Evolutionary conservation across 2,329 filamentous ascomycete species (phyloP).

Genomic region (Fusarium sacchari): DNA sequence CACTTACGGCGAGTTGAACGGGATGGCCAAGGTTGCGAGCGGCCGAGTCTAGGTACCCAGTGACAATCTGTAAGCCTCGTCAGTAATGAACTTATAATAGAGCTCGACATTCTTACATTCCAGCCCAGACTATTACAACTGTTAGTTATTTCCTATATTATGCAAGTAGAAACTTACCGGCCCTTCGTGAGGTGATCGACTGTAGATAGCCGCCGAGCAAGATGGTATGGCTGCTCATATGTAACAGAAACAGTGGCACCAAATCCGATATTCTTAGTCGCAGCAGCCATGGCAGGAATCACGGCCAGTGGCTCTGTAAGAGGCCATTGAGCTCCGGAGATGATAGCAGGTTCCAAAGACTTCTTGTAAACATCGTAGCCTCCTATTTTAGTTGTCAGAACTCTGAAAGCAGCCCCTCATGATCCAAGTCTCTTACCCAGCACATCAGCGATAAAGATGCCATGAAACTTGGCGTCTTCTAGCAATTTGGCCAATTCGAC

Average conservation of each 20-base stretch:
- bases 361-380: conserved; percentile 78
- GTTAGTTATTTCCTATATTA: background rate
- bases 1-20: conserved; percentile 56
- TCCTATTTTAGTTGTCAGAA: conserved; percentile 48
- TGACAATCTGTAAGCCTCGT: conserved; percentile 64
- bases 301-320: conserved; percentile 74
- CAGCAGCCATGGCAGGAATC: conserved; percentile 76
- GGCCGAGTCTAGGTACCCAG: conserved; percentile 75
- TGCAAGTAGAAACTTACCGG: conserved; percentile 49
- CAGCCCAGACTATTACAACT: conserved; percentile 57
- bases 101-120: conserved; percentile 55
- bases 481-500: conserved; percentile 67
- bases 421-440: conserved; percentile 52
- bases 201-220: conserved; percentile 72
- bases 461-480: conserved; percentile 71
- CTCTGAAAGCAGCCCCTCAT: background rate
- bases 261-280: conserved; percentile 73
- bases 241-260: conserved; percentile 76
- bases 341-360: conserved; percentile 66
- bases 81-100: conserved; percentile 8
- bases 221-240: conserved; percentile 76
- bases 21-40: conserved; percentile 71
- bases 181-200: conserved; percentile 75
- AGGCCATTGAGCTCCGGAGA: conserved; percentile 75
- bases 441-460: conserved; percentile 74